Evolutionary conservation across 2,329 filamentous ascomycete species (phyloP).

Genomic region (Colletotrichum sp.): DNA sequence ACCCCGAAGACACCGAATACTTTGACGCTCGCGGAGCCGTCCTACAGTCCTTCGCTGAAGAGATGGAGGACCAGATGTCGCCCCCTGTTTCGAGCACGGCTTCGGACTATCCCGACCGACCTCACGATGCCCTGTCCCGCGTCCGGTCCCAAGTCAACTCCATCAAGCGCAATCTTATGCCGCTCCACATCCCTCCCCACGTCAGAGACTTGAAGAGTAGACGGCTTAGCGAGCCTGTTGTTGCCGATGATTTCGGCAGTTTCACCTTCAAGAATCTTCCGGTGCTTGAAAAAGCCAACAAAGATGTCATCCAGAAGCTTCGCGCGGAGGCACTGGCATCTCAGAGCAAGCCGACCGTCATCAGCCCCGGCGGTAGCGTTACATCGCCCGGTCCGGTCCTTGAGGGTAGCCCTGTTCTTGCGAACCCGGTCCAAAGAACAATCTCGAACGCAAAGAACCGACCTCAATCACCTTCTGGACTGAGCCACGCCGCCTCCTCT

Average conservation of each 20-base stretch:
- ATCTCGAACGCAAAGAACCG: conserved; percentile 86
- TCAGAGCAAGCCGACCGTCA: conserved; percentile 57
- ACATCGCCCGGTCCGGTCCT: conserved; percentile 71
- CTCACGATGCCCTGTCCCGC: conserved; percentile 91
- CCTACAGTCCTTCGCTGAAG: conserved; percentile 89
- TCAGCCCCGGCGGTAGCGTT: conserved; percentile 48
- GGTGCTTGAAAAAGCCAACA: conserved; percentile 96
- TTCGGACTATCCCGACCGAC: conserved; percentile 83
- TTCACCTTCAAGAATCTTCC: conserved; percentile 98
- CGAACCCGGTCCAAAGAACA: conserved; percentile 81
- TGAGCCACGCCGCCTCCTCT: conserved; percentile 83
- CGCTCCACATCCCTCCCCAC: conserved; percentile 93
- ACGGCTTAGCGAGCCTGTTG: conserved; percentile 87
- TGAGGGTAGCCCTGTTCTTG: conserved; percentile 84
- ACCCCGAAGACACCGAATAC: conserved; percentile 97
- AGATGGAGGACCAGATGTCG: conserved; percentile 87
- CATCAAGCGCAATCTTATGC: conserved; percentile 91
- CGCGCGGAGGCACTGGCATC: conserved; percentile 85
- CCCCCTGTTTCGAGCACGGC: conserved; percentile 73
- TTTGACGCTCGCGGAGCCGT: conserved; percentile 93
- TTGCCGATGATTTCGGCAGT: conserved; percentile 90
- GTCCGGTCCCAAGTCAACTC: conserved; percentile 87
- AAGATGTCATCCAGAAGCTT: conserved; percentile 96
- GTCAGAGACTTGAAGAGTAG: conserved; percentile 90
- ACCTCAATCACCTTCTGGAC: conserved; percentile 83